A percentile compares a stretch with the other conserved stretches of the same genome.
Evolutionary conservation across 331 rosid genomes (phyloP).

Genomic region (Rosa hybrid): DNA sequence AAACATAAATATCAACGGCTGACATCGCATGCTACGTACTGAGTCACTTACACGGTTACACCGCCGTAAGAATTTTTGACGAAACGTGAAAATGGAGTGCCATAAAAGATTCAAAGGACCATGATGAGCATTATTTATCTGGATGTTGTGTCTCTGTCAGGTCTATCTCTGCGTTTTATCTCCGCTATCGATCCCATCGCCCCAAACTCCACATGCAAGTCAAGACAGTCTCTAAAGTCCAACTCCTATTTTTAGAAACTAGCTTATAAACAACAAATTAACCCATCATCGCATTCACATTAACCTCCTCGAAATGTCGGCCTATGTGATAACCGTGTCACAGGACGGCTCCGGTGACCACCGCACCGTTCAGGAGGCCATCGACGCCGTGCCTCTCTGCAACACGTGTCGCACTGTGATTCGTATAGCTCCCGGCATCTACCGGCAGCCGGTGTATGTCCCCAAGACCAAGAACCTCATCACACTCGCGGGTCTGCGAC

Average conservation of each 20-base stretch:
- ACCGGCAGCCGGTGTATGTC: slow-evolving; percentile 75
- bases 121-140: not conserved
- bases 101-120: not conserved
- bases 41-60: too few relatives aligned
- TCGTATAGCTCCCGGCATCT: slow-evolving; percentile 67
- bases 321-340: slow-evolving; percentile 44
- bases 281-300: not conserved
- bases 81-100: not conserved
- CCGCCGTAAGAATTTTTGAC: too few relatives aligned
- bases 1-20: too few relatives aligned
- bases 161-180: slow-evolving; percentile 8
- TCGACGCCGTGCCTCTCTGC: slow-evolving; percentile 76
- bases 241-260: not conserved
- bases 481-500: slow-evolving; percentile 59
- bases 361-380: slow-evolving; percentile 80
- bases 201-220: slow-evolving; percentile 6
- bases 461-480: slow-evolving; percentile 89
- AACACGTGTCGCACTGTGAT: slow-evolving; percentile 72
- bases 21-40: too few relatives aligned
- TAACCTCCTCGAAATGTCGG: slow-evolving; percentile 38
- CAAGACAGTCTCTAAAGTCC: not conserved
- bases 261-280: not conserved
- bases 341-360: slow-evolving; percentile 73
- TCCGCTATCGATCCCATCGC: slow-evolving; percentile 18
- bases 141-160: not conserved